Percentiles rank a stretch among this genome's conserved stretches.
Evolutionary conservation across 1,284 basidiomycete species (phyloP).

Genomic region (Flammula alnicola): DNA sequence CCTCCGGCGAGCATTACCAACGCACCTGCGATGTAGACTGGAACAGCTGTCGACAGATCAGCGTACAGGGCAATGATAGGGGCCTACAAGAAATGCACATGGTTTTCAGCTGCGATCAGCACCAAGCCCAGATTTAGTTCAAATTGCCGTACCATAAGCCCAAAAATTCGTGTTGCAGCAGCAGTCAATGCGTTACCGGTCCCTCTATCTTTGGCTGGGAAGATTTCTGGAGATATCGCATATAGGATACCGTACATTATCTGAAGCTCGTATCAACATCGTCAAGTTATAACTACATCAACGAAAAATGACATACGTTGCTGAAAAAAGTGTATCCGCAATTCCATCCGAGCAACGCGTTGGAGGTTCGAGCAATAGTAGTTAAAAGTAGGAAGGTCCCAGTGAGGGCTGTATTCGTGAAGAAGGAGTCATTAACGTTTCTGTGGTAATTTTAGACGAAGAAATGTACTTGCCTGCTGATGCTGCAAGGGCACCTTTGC

Average conservation of each 20-base stretch:
- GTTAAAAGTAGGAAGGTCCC: slow-evolving; percentile 72
- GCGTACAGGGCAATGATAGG: slow-evolving; percentile 71
- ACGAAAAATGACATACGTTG: slow-evolving; percentile 46
- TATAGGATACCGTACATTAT: slow-evolving; percentile 80
- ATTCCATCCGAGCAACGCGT: slow-evolving; percentile 73
- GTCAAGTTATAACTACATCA: neutral
- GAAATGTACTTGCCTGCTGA: slow-evolving; percentile 40
- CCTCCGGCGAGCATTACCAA: slow-evolving; percentile 65
- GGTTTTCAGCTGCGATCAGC: neutral
- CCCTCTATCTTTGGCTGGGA: slow-evolving; percentile 73
- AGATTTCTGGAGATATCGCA: slow-evolving; percentile 68
- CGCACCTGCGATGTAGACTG: slow-evolving; percentile 73
- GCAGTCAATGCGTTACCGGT: slow-evolving; percentile 74
- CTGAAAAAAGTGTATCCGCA: slow-evolving; percentile 68
- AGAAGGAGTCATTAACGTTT: slow-evolving; percentile 27
- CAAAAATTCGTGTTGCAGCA: slow-evolving; percentile 65
- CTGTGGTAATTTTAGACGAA: slow-evolving; percentile 19
- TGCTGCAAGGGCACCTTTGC: slow-evolving; percentile 65
- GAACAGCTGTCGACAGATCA: slow-evolving; percentile 62
- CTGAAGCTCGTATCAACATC: slow-evolving; percentile 29
- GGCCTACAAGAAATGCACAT: slow-evolving; percentile 45
- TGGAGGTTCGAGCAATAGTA: slow-evolving; percentile 66
- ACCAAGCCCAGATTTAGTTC: neutral
- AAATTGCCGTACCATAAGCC: slow-evolving; percentile 53
- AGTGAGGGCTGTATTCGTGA: slow-evolving; percentile 53